Base-by-base conservation (phyloP, 1,284 basidiomycete genomes). In the Kwoniella shivajii region DNA sequence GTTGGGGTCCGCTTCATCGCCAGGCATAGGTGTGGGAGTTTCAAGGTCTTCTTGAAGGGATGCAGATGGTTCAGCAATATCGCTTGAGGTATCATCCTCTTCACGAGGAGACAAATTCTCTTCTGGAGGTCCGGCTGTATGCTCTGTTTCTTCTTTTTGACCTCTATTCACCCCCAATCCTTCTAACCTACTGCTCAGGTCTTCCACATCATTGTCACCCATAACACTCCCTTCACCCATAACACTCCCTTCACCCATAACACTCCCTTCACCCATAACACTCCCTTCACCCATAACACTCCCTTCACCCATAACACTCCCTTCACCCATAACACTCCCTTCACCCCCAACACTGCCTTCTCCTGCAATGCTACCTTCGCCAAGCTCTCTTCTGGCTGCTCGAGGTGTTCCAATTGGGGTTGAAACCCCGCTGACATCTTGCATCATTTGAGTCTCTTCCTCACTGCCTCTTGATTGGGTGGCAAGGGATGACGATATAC, bases 331-430 rank as follows among this genome's bases (percentile, higher is more conserved):
- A 4, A 60, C 63, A 54, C 63, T 60, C n/a, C 60, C 61, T 7
- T 63, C 64, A 4, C 60, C 59, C 18, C 46, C 45, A 7, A 60
- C 63, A 52, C 63, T 60, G 10, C 60, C 61, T 44, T 62, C 66
- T 1, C 58, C 66, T 13, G 54, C 51, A 11, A 61, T 56, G 43
- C 66, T 67, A 1, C 61, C 61, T n/a, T 67, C 67, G 6, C 65
- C 65, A 1, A 76, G 59, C 20, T 69, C 64, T 42, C 61, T 56
- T 24, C 59, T 55, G 4, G 67, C 70, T 10, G 69, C 73, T 49
- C 67, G 64, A 5, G 75, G 75, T 0, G 75, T 76, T 5, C 72
- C 68, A 14, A 59, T 71, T 0, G 75, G 75, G 9, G 75, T 76
- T 34, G 64, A 68, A 7, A 76, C 68, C 5, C 71, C 73, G 34